Conservation (phyloP, 2,329 filamentous ascomycete species). For the Aschersonia sp. region DNA sequence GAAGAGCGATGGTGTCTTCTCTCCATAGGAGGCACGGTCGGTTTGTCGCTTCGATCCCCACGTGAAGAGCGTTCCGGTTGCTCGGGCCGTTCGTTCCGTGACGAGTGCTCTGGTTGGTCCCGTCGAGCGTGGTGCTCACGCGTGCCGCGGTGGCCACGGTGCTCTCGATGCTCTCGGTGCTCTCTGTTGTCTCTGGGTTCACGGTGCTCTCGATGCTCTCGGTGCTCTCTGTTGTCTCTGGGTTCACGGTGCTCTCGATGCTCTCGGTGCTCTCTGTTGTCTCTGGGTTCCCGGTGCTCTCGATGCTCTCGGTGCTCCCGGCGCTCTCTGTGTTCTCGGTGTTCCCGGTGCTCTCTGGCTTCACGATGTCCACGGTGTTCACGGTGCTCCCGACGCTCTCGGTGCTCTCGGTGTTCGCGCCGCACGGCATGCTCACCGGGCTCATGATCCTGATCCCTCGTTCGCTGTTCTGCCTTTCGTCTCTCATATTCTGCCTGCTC, state of each 20-base stretch:
- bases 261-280: too few species aligned
- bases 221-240: too few species aligned
- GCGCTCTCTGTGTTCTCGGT: conserved; percentile 10
- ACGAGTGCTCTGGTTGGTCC: conserved; percentile 6
- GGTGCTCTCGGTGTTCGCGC: background rate
- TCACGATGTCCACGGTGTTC: background rate
- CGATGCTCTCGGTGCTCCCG: conserved; percentile 1
- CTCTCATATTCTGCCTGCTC: conserved; percentile 35
- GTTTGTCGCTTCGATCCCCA: conserved; percentile 15
- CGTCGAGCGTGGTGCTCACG: conserved; percentile 10
- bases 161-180: too few species aligned
- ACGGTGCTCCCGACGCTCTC: conserved; percentile 2
- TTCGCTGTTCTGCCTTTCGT: conserved; percentile 30
- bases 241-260: background rate
- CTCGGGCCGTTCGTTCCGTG: conserved; percentile 3
- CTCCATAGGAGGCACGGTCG: conserved; percentile 16
- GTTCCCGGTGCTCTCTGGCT: conserved; percentile 9
- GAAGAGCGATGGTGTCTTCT: conserved; percentile 22
- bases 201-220: too few species aligned
- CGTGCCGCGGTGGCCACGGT: background rate
- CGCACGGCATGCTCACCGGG: conserved; percentile 6
- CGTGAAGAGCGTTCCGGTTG: conserved; percentile 5
- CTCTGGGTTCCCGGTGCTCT: background rate
- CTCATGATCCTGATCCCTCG: conserved; percentile 14
- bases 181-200: background rate